A percentile compares a stretch with the other conserved stretches of the same genome.
Conservation (phyloP, 1,284 basidiomycete genomes). For the Hymenochaete sp. region DNA sequence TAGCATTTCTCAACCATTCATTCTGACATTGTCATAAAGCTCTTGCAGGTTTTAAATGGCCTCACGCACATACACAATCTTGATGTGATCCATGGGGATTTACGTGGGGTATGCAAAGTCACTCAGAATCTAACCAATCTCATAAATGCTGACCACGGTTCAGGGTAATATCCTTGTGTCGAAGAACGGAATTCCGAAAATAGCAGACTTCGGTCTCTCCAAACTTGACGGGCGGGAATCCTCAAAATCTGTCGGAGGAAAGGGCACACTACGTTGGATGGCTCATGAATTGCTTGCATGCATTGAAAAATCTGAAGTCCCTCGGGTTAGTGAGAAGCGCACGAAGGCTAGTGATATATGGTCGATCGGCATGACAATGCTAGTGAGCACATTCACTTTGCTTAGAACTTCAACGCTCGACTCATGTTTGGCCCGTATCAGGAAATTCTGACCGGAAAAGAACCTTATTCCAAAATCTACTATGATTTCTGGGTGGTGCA, state of each 20-base stretch:
- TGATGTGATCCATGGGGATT: slow-evolving; percentile 12
- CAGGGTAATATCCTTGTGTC: slow-evolving; percentile 12
- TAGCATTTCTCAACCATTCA: neutral
- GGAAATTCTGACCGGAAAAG: too few species aligned
- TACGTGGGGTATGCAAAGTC: slow-evolving; percentile 13
- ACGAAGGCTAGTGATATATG: slow-evolving; percentile 18
- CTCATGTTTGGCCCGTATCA: too few species aligned
- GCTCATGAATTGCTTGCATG: slow-evolving; percentile 8
- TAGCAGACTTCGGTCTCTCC: slow-evolving; percentile 6
- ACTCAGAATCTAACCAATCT: neutral
- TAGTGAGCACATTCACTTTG: neutral
- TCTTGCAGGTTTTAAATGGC: slow-evolving; percentile 4
- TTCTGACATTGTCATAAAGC: neutral
- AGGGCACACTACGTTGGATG: slow-evolving; percentile 13
- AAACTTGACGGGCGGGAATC: slow-evolving; percentile 1
- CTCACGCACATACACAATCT: slow-evolving; percentile 15
- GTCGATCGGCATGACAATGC: slow-evolving; percentile 15
- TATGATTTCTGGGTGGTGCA: too few species aligned
- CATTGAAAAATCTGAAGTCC: neutral
- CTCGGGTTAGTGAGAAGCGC: neutral
- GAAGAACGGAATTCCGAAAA: neutral
- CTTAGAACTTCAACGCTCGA: too few species aligned
- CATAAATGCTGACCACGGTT: neutral
- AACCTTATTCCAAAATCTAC: too few species aligned
- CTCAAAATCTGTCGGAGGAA: neutral